A percentile compares a stretch with the other conserved stretches of the same genome.
Evolutionary conservation across 257 asterid genomes (phyloP).

Genomic region (Salvia rosmarinus): DNA sequence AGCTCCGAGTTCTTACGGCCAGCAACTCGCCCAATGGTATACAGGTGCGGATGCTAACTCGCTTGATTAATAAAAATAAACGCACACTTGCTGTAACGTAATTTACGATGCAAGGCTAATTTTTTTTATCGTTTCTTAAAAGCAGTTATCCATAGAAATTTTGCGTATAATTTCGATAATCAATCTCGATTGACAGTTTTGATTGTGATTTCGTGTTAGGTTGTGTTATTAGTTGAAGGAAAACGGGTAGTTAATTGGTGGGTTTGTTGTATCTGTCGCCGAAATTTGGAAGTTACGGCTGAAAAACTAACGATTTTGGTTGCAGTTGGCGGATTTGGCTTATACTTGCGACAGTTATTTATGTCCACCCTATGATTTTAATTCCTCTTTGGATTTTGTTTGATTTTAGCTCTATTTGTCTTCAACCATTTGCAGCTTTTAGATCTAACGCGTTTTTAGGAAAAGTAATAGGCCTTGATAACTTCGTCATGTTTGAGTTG

Average conservation of each 20-base stretch:
- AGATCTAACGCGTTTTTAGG: background rate
- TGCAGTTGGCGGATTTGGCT: conserved; percentile 13
- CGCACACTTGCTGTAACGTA: background rate
- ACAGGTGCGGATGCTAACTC: conserved; percentile 57
- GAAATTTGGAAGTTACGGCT: conserved; percentile 14
- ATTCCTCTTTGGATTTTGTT: background rate
- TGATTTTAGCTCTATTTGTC: background rate
- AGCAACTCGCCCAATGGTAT: conserved; percentile 85
- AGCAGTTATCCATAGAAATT: background rate
- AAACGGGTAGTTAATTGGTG: conserved; percentile 29
- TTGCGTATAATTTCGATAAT: background rate
- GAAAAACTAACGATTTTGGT: conserved; percentile 3
- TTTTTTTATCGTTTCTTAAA: background rate
- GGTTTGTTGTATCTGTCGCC: conserved; percentile 36
- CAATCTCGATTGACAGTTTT: conserved; percentile 8
- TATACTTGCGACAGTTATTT: conserved; percentile 9
- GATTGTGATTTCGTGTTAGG: background rate
- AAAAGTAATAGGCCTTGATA: background rate
- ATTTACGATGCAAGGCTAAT: background rate
- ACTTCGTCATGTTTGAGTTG: conserved; percentile 17
- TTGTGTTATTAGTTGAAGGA: conserved; percentile 26
- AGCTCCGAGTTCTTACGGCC: conserved; percentile 73
- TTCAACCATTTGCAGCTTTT: background rate
- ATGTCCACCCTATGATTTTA: background rate
- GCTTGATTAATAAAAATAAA: background rate